Base-by-base conservation (phyloP, 768 basidiomycete species). In the Amanita molliuscula region DNA sequence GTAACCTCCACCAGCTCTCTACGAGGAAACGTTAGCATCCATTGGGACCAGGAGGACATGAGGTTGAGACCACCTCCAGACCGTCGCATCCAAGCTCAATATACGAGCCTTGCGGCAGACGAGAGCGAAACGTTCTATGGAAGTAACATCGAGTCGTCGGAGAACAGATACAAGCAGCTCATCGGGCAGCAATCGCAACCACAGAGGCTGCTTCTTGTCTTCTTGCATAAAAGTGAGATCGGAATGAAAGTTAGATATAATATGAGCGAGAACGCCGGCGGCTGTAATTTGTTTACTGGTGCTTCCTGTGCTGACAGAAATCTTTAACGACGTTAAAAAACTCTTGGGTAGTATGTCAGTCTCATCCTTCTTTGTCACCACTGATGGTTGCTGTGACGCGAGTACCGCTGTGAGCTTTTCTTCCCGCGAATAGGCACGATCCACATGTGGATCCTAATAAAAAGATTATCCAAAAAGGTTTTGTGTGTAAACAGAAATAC, bases 81-180 rank as follows among this genome's bases (percentile, higher is more conserved):
- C 76, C 3, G 70, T 69, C 16, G 75, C 65, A 53, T 89, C 86
- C 45, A 90, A 65, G 8, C 79, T 81, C 16, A 94, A 55, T 7
- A 89, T 58, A 36, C 91, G 76, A 4, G 87, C 84, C 59, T 83
- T 90, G 50, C 84, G 79, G 60, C 77, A 80, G 2, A 87, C 79
- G 16, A 65, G 58, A 0, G 79, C 92, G 58, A 96, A 92, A 7
- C 85, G 75, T 62, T 93, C 92, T 31, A 95, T 67, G 20, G 79
- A 64, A 2, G 76, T 73, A 1, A 76, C 71, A 57, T 89, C 84
- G 35, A 95, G 68, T 53, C 72, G 71, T 26, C 73, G 67, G n/a
- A 94, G 65, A 47, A 93, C 74, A 35, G 72, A 61, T 28, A 89
- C 66, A 26, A 95, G 58, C 9, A 95, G 58, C 62, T 96, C 93